These are phyloP conservation scores for Spathaspora sp. DNA, from an alignment of 1,139 yeast species.

Conservation along the genomic window DNA sequence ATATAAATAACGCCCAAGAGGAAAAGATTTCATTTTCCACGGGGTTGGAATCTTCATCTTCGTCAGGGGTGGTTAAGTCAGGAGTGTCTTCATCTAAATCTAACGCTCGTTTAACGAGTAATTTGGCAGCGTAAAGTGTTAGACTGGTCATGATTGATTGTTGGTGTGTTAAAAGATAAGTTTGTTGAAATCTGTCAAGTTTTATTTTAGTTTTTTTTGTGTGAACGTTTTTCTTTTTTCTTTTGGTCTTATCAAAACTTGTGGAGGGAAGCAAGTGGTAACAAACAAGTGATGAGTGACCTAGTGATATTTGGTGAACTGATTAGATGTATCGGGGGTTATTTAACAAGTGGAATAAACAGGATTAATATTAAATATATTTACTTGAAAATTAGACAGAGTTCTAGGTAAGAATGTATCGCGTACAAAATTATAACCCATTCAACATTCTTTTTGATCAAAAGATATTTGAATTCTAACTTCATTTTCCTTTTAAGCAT, in stretches of 20 bases:
- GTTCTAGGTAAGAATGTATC: too few species aligned
- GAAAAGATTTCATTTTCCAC: conserved; percentile 95
- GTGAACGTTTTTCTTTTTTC: not conserved
- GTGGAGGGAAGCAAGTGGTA: not conserved
- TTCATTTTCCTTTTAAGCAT: too few species aligned
- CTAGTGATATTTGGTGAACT: too few species aligned
- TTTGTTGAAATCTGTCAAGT: not conserved
- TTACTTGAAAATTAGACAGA: too few species aligned
- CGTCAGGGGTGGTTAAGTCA: conserved; percentile 53
- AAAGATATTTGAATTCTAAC: too few species aligned
- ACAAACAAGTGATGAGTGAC: too few species aligned
- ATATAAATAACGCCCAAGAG: conserved; percentile 94
- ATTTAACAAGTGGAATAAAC: too few species aligned
- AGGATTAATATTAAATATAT: too few species aligned
- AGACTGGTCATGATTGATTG: conserved; percentile 25
- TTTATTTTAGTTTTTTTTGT: not conserved
- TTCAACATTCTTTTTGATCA: too few species aligned
- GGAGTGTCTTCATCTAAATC: conserved; percentile 43
- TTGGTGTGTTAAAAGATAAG: not conserved
- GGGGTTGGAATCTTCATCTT: conserved; percentile 74
- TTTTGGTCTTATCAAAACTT: not conserved
- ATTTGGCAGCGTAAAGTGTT: conserved; percentile 26
- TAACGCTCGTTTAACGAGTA: conserved; percentile 30
- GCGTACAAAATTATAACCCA: too few species aligned
- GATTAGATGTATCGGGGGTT: too few species aligned